These are phyloP conservation scores for Abortiporus biennis DNA, from an alignment of 1,284 basidiomycete genomes.

Conservation along the genomic window DNA sequence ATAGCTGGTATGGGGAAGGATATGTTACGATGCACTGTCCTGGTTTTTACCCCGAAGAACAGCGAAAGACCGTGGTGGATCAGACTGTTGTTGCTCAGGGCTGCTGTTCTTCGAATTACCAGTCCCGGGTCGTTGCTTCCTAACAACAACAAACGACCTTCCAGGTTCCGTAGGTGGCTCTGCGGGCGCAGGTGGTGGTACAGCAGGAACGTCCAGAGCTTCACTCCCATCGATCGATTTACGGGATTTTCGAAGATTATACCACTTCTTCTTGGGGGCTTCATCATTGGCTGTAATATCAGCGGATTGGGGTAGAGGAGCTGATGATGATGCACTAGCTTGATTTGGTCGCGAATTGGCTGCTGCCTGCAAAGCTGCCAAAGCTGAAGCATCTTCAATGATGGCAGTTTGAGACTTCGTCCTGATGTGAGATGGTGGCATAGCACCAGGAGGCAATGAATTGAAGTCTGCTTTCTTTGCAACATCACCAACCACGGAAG, in stretches of 20 bases:
- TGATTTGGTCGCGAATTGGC: slow-evolving; percentile 5
- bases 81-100: slow-evolving; percentile 14
- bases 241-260: slow-evolving; percentile 51
- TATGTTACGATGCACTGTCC: slow-evolving; percentile 14
- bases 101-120: slow-evolving; percentile 8
- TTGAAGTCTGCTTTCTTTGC: slow-evolving; percentile 23
- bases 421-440: slow-evolving; percentile 61
- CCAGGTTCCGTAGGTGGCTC: slow-evolving; percentile 30
- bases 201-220: slow-evolving; percentile 12
- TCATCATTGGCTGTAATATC: too few relatives aligned
- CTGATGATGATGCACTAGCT: too few relatives aligned
- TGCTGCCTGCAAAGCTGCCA: slow-evolving; percentile 9
- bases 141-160: slow-evolving; percentile 66
- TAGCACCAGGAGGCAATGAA: slow-evolving; percentile 54
- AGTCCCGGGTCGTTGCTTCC: slow-evolving; percentile 37
- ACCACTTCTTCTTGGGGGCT: slow-evolving; percentile 57
- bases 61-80: slow-evolving; percentile 26
- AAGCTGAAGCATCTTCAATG: slow-evolving; percentile 48
- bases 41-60: slow-evolving; percentile 28
- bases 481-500: slow-evolving; percentile 35
- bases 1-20: slow-evolving; percentile 9
- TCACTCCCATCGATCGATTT: slow-evolving; percentile 51
- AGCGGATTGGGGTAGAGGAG: too few relatives aligned
- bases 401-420: slow-evolving; percentile 79
- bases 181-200: too few relatives aligned